These are phyloP conservation scores for Fusarium sublunatum DNA, from an alignment of 2,329 filamentous ascomycete genomes.

Conservation along the genomic window DNA sequence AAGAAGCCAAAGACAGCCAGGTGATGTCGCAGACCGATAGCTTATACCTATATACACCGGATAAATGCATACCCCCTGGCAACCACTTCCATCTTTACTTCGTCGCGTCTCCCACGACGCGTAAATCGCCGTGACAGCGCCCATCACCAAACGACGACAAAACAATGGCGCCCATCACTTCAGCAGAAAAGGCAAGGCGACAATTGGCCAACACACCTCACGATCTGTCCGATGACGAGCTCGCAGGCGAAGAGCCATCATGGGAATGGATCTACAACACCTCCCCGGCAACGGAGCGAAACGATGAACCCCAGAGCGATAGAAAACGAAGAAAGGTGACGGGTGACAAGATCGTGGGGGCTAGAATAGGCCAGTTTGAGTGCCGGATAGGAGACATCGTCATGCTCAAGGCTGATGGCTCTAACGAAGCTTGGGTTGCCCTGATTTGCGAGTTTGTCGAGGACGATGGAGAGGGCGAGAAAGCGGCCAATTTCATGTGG, in stretches of 20 bases:
- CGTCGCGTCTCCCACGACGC: constrained; percentile 49
- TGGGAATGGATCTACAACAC: constrained; percentile 82
- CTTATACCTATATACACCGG: constrained; percentile 24
- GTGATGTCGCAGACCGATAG: neutral
- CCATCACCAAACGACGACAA: constrained; percentile 21
- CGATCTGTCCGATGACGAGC: constrained; percentile 88
- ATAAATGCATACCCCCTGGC: constrained; percentile 41
- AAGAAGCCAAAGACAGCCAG: neutral
- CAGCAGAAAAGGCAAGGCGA: constrained; percentile 33
- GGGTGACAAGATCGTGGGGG: constrained; percentile 75
- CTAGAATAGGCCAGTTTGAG: constrained; percentile 82
- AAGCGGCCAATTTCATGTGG: constrained; percentile 93
- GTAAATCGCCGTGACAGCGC: constrained; percentile 34
- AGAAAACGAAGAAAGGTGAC: constrained; percentile 52
- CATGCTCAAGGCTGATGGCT: constrained; percentile 86
- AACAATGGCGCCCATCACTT: constrained; percentile 43
- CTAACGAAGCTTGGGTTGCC: constrained; percentile 91
- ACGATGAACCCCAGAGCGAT: constrained; percentile 47
- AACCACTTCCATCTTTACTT: constrained; percentile 33
- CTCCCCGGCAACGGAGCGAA: constrained; percentile 46
- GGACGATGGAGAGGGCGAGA: constrained; percentile 72
- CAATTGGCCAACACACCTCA: constrained; percentile 13
- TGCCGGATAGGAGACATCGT: constrained; percentile 86
- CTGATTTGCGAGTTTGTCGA: constrained; percentile 86
- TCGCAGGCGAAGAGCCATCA: constrained; percentile 75